Percentiles rank a stretch among this genome's conserved stretches.
Evolutionary conservation across 164 flowering plant genomes (phyloP).

Genomic region (Stephania yunnanensis): DNA sequence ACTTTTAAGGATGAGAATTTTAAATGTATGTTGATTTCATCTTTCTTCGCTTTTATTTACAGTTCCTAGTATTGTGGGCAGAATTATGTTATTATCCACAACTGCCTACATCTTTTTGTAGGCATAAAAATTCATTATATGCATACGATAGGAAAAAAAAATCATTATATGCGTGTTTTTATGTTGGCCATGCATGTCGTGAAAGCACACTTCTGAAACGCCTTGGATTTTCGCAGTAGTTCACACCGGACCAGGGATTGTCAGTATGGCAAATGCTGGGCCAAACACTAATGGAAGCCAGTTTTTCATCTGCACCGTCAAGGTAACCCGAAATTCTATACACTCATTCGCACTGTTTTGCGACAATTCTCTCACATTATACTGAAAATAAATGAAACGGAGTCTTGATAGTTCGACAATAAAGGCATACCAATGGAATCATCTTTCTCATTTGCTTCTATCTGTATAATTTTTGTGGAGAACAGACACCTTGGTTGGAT

Average conservation of each 20-base stretch:
- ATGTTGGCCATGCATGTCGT: too few relatives aligned
- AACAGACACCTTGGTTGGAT: slow-evolving; percentile 97
- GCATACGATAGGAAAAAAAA: not conserved
- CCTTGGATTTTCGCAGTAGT: slow-evolving; percentile 18
- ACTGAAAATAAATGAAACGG: not conserved
- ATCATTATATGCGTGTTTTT: not conserved
- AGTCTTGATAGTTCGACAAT: not conserved
- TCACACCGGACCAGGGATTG: slow-evolving; percentile 31
- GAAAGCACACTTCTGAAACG: not conserved
- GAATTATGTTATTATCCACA: too few relatives aligned
- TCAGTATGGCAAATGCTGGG: slow-evolving; percentile 41
- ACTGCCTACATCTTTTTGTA: not conserved
- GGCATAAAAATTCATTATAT: not conserved
- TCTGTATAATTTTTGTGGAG: slow-evolving; percentile 6
- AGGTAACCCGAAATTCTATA: slow-evolving; percentile 40
- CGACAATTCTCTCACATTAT: not conserved
- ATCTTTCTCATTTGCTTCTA: not conserved
- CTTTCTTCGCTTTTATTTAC: not conserved
- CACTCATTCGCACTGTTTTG: not conserved
- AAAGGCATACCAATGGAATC: not conserved
- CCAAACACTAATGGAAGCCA: slow-evolving; percentile 99
- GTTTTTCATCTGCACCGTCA: slow-evolving; percentile 94
- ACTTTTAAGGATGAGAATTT: slow-evolving; percentile 97
- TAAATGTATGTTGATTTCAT: slow-evolving; percentile 52
- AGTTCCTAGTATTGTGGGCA: too few relatives aligned